phyloP scores from a whole-genome alignment of 805 yeast genomes.

The Lachancea dasiensis region DNA sequence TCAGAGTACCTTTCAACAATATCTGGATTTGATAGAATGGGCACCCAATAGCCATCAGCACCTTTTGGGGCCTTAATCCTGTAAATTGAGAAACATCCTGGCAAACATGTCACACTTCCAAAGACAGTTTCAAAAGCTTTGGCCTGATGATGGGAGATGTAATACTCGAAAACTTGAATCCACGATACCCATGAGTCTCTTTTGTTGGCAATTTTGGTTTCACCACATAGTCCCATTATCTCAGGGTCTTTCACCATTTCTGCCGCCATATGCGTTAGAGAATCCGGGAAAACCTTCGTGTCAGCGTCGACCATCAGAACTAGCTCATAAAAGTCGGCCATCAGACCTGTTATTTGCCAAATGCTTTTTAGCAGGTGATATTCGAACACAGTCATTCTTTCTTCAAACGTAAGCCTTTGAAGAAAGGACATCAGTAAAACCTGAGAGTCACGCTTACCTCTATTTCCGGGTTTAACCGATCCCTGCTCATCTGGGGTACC shows the following conservation, averaged over 20 bases:
- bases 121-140: slow-evolving; percentile 93
- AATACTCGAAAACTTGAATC: slow-evolving; percentile 90
- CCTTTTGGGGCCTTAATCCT: slow-evolving; percentile 88
- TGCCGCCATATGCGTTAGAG: slow-evolving; percentile 83
- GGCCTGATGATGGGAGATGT: slow-evolving; percentile 88
- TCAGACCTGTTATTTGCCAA: slow-evolving; percentile 79
- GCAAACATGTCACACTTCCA: slow-evolving; percentile 92
- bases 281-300: slow-evolving; percentile 81
- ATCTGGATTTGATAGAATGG: slow-evolving; percentile 87
- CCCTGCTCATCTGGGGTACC: slow-evolving; percentile 78
- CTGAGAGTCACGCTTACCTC: slow-evolving; percentile 96
- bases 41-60: slow-evolving; percentile 79
- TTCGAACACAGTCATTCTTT: slow-evolving; percentile 89
- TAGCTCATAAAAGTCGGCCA: slow-evolving; percentile 76
- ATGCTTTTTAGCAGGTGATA: slow-evolving; percentile 68
- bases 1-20: slow-evolving; percentile 88
- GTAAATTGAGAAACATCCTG: slow-evolving; percentile 92
- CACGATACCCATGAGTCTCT: slow-evolving; percentile 82
- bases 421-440: slow-evolving; percentile 84
- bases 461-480: slow-evolving; percentile 77
- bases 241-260: slow-evolving; percentile 81
- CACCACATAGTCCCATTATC: slow-evolving; percentile 93
- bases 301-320: slow-evolving; percentile 94
- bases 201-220: slow-evolving; percentile 85
- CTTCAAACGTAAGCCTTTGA: slow-evolving; percentile 83